Base-by-base conservation (phyloP, 73 alveolate species). In the Blepharisma japonicum region DNA sequence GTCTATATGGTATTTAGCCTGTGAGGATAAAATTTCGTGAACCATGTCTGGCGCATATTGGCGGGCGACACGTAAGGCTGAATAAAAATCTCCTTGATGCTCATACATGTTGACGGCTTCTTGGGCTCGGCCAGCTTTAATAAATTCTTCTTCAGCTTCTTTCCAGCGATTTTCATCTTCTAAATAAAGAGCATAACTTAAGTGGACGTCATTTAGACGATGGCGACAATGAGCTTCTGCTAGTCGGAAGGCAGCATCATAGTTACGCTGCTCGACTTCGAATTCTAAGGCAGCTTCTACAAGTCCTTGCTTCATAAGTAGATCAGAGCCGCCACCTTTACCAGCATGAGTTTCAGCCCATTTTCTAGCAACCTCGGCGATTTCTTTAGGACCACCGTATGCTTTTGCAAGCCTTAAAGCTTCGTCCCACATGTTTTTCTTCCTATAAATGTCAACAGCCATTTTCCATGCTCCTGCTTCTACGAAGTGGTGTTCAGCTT, bases 141-240 rank as follows among this genome's bases (percentile, higher is more conserved):
- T 96, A 83, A 97, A 98, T 76, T 98, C 98, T 74, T 97, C 99
- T 86, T 97, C 99, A 66, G 99, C 99, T 84, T 97, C 99, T 83
- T 97, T 97, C 72, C 85, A 90, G 82, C 99, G 91, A 83, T 95
- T 95, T 77, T 95, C 99, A 81, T 97, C 98, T 87, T 97, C 99
- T 66, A 97, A 86, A 78, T 91, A 96, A 51, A 94, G 92, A 53
- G 99, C 99, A 84, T 89, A 94, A 68, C 96, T 97, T 56, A 94
- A 83, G 79, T 97, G 99, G 55, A 97, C 98, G 77, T 97, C 99
- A 51, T 98, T 98, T 56, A 91, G 80, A 85, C 95, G 95, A 81
- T 95, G 96, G 77, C 91, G 93, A 55, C 97, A 98, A 84, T 97
- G 97, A 32, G 85, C 70, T 80, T 92, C 93, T 18, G 99, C 99